Percentiles rank a stretch among this genome's conserved stretches.
phyloP scores from a whole-genome alignment of 75 land plant species.

The Selaginella moellendorffii region DNA sequence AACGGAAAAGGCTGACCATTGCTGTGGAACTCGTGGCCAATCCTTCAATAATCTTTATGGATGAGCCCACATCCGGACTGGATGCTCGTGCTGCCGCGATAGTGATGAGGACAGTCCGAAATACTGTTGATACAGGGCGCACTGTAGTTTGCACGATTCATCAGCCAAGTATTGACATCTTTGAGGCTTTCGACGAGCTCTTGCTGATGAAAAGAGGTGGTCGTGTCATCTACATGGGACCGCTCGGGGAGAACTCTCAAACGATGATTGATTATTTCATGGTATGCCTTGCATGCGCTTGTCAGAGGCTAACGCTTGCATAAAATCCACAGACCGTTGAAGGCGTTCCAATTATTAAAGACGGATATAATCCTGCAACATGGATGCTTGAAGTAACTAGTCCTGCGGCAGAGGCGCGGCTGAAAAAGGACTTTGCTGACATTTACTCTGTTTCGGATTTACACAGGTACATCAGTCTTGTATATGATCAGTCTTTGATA shows the following conservation, averaged over 20 bases:
- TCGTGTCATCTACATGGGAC: slow-evolving; percentile 26
- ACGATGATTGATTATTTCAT: slow-evolving; percentile 17
- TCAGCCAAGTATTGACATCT: slow-evolving; percentile 31
- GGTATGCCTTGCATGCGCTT: slow-evolving; percentile 4
- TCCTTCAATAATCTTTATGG: slow-evolving; percentile 30
- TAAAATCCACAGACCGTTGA: background rate
- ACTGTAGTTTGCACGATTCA: slow-evolving; percentile 31
- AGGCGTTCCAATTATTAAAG: slow-evolving; percentile 27
- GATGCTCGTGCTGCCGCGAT: slow-evolving; percentile 30
- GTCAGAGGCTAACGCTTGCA: background rate
- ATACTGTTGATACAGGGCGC: slow-evolving; percentile 27
- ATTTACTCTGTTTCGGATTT: background rate
- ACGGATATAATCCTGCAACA: slow-evolving; percentile 76
- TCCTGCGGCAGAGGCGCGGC: background rate
- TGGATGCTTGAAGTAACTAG: slow-evolving; percentile 48
- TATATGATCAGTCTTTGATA: background rate
- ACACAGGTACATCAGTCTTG: background rate
- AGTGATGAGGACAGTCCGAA: slow-evolving; percentile 25
- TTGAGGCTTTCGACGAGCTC: slow-evolving; percentile 31
- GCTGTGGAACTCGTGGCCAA: slow-evolving; percentile 29
- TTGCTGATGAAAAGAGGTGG: slow-evolving; percentile 30
- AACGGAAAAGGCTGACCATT: slow-evolving; percentile 24
- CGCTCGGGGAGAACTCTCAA: slow-evolving; percentile 20
- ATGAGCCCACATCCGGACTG: slow-evolving; percentile 30
- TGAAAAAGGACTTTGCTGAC: slow-evolving; percentile 2